Base-by-base conservation (phyloP, 75 land plant species). In the Picea glauca region DNA sequence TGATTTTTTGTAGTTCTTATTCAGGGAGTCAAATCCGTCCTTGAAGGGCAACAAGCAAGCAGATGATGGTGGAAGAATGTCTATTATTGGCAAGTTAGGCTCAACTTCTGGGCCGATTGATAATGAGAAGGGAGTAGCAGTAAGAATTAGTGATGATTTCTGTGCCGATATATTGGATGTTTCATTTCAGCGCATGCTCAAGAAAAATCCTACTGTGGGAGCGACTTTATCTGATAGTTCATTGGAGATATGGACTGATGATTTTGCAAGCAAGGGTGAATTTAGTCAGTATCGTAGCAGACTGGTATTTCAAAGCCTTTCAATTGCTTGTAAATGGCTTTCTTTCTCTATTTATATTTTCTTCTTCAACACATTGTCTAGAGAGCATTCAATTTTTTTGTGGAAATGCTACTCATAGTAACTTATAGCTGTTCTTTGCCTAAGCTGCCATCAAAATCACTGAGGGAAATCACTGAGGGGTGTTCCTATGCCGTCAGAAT, bases 231-330 rank as follows among this genome's bases (percentile, higher is more conserved):
- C 81, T 65, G 70, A 77, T 57, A 90, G 88, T 4, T 15, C 83
- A 21, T 58, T 89, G 68, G 93, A 95, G 85, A 66, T 87, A 68
- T 93, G 91, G 91, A 85, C 79, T 80, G 89, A 95, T 82, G 92
- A 89, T 73, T 87, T 88, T 89, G 92, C 88, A 30, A 85, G 87
- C 73, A 89, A 87, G 78, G 82, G 76, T 18, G 94, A 94, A 32
- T 96, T 85, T 78, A 84, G 97, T 74, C 96, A 94, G 67, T 96
- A 92, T 76, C 96, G 99, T 59, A 84, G 90, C 46, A 88, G 85
- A 78, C 84, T 96, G 94, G 98, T 96, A 68, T 38, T 68, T 68
- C 54, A 40, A 20, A 40, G 73, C 50, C 33, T 68, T n/a, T n/a
- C 50, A 18, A 1, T 68, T 67, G 72, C 8, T 5, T 67, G 6